These are phyloP conservation scores for Epichloe aotearoae DNA, from an alignment of 2,329 filamentous ascomycete species.

Conservation along the genomic window DNA sequence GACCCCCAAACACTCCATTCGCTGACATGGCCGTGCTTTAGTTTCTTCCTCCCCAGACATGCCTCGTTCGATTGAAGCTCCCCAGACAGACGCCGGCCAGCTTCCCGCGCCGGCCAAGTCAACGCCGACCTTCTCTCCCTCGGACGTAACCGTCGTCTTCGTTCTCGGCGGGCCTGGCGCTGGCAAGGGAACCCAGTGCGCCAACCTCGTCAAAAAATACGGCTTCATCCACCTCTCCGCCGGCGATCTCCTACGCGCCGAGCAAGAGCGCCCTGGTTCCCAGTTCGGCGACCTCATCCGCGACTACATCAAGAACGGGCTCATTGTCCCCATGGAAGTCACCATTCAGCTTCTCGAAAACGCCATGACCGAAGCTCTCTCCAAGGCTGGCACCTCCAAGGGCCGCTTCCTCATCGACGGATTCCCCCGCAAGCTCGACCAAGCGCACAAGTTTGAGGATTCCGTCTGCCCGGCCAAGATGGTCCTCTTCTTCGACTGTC, in stretches of 20 bases:
- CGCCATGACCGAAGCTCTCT: slow-evolving; percentile 65
- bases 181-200: slow-evolving; percentile 94
- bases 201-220: slow-evolving; percentile 73
- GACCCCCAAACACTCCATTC: not conserved
- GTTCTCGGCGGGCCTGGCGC: slow-evolving; percentile 91
- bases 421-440: slow-evolving; percentile 95
- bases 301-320: slow-evolving; percentile 83
- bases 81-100: slow-evolving; percentile 27
- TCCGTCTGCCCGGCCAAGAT: slow-evolving; percentile 71
- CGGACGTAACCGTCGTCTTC: slow-evolving; percentile 83
- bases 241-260: slow-evolving; percentile 83
- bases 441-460: slow-evolving; percentile 87
- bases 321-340: slow-evolving; percentile 98
- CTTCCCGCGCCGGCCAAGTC: slow-evolving; percentile 39
- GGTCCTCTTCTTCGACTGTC: slow-evolving; percentile 89
- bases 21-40: not conserved
- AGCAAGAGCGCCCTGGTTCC: slow-evolving; percentile 75
- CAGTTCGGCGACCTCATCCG: slow-evolving; percentile 90
- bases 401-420: slow-evolving; percentile 67
- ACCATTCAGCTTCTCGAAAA: slow-evolving; percentile 90
- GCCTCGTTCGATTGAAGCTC: slow-evolving; percentile 21
- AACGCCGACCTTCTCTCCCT: slow-evolving; percentile 56
- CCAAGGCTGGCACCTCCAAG: slow-evolving; percentile 33
- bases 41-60: slow-evolving; percentile 18
- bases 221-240: slow-evolving; percentile 88